These are phyloP conservation scores for Camillea tinctor DNA, from an alignment of 2,329 filamentous ascomycete species.

Conservation along the genomic window DNA sequence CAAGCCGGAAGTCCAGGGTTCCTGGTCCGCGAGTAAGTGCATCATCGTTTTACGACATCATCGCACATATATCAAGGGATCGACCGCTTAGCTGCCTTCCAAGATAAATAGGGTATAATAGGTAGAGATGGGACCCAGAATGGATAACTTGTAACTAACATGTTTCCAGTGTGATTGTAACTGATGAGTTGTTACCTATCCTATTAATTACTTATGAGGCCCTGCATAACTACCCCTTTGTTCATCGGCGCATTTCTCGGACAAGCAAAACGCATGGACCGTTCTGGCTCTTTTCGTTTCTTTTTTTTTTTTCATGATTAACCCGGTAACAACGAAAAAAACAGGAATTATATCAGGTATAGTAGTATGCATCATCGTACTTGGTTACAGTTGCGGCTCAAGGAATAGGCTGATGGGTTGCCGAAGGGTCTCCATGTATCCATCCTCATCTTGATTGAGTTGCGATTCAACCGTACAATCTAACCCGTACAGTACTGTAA, in stretches of 20 bases:
- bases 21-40: background rate
- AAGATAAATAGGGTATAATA: background rate
- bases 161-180: too few relatives aligned
- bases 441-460: too few relatives aligned
- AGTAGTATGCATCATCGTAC: background rate
- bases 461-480: too few relatives aligned
- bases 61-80: background rate
- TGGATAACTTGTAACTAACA: too few relatives aligned
- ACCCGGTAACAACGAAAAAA: slow-evolving; percentile 11
- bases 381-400: too few relatives aligned
- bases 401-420: too few relatives aligned
- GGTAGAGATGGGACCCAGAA: background rate
- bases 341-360: slow-evolving; percentile 10
- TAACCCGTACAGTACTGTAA: background rate
- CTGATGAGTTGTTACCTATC: background rate
- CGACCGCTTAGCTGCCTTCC: slow-evolving; percentile 3
- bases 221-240: slow-evolving; percentile 7
- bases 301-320: background rate
- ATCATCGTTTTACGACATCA: background rate
- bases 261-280: slow-evolving; percentile 1
- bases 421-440: too few relatives aligned
- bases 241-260: slow-evolving; percentile 12
- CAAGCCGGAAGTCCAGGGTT: background rate
- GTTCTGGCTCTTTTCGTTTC: slow-evolving; percentile 9
- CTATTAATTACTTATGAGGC: too few relatives aligned